Evolutionary conservation across 2,329 filamentous ascomycete species (phyloP).

Genomic region (Decorospora gaudefroyi): DNA sequence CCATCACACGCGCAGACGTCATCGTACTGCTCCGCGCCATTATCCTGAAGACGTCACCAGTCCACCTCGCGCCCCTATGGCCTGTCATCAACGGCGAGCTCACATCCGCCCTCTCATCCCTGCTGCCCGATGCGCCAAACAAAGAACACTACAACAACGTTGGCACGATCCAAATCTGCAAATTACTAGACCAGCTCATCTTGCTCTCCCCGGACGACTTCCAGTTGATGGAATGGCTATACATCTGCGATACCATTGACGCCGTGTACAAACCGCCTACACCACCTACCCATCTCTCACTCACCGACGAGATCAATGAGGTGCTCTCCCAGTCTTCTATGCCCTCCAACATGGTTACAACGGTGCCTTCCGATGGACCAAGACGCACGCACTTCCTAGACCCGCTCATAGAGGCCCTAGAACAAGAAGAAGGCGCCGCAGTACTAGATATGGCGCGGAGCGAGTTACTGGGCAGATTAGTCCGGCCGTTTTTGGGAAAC

Average conservation of each 20-base stretch:
- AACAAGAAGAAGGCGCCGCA: constrained; percentile 46
- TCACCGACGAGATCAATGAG: constrained; percentile 84
- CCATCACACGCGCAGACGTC: constrained; percentile 82
- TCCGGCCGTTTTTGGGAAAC: constrained; percentile 87
- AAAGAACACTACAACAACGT: constrained; percentile 76
- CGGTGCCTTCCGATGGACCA: constrained; percentile 18
- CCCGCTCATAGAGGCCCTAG: constrained; percentile 41
- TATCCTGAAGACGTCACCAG: constrained; percentile 74
- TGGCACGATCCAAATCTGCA: constrained; percentile 86
- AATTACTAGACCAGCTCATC: constrained; percentile 86
- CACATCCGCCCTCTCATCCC: constrained; percentile 75
- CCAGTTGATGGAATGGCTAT: constrained; percentile 97
- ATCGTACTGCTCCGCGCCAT: constrained; percentile 86
- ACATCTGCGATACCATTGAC: constrained; percentile 95
- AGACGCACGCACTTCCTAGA: constrained; percentile 52
- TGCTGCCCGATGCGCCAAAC: constrained; percentile 69
- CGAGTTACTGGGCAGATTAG: constrained; percentile 72
- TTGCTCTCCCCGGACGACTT: constrained; percentile 91
- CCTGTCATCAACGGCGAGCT: constrained; percentile 86
- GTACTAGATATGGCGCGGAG: constrained; percentile 60
- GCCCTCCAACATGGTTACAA: too few species aligned
- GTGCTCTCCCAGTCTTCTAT: constrained; percentile 59
- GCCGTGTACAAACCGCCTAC: constrained; percentile 78
- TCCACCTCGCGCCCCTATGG: constrained; percentile 85
- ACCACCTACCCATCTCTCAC: constrained; percentile 69